Evolutionary conservation across 768 basidiomycete species (phyloP).

Genomic region (Amanita exitialis): DNA sequence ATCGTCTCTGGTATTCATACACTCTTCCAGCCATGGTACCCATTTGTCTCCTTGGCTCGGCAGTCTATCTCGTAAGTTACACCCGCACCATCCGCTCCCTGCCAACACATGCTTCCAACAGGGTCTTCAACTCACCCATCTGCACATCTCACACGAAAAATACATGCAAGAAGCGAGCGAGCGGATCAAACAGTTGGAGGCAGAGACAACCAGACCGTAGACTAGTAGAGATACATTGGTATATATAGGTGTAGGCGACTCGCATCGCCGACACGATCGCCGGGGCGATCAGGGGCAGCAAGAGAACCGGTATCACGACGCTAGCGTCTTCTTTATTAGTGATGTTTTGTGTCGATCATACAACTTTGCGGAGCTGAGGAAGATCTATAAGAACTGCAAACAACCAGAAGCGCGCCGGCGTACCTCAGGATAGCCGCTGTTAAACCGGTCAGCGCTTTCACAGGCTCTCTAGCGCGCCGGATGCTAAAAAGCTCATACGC

Average conservation of each 20-base stretch:
- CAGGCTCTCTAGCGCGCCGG: slow-evolving; percentile 44
- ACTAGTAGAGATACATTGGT: background rate
- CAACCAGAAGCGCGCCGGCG: slow-evolving; percentile 7
- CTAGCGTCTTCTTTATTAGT: slow-evolving; percentile 41
- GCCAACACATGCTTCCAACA: slow-evolving; percentile 17
- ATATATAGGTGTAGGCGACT: background rate
- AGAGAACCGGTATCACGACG: slow-evolving; percentile 6
- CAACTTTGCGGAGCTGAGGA: slow-evolving; percentile 55
- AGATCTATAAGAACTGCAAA: slow-evolving; percentile 8
- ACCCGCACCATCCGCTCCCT: background rate
- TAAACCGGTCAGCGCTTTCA: slow-evolving; percentile 61
- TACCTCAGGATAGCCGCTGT: slow-evolving; percentile 69
- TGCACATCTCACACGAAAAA: slow-evolving; percentile 60
- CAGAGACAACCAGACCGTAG: slow-evolving; percentile 33
- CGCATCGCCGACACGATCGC: too few relatives aligned
- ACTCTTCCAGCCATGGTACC: slow-evolving; percentile 73
- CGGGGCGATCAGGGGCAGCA: background rate
- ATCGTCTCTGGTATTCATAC: slow-evolving; percentile 60
- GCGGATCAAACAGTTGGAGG: slow-evolving; percentile 46
- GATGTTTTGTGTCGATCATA: slow-evolving; percentile 61
- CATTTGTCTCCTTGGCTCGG: slow-evolving; percentile 67
- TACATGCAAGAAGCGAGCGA: slow-evolving; percentile 51
- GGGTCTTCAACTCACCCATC: slow-evolving; percentile 59
- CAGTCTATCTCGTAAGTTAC: slow-evolving; percentile 56
- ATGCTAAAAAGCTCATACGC: slow-evolving; percentile 76